Evolutionary conservation across 352 stramenopile genomes (phyloP), one percentile per base, ranked within the genome.

Genomic region (Aphanomyces stellatus): DNA sequence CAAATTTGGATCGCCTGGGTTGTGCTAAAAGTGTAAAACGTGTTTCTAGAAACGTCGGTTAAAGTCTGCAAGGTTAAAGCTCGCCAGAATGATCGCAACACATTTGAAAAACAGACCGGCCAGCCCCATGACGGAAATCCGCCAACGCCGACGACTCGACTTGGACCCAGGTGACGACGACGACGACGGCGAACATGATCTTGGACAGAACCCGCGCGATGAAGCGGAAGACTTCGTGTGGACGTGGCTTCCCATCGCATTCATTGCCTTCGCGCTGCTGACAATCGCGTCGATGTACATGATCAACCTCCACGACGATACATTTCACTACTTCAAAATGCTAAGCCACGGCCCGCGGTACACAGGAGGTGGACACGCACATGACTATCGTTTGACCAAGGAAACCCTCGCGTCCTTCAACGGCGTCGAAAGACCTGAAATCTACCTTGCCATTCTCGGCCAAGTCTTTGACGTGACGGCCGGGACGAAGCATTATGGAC

Each of bases 391-490:
- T 51, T 55, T 65, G n/a, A 40, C 59, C n/a, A 53, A 55, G 31
- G 8, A 30, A 5, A 35, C 57, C 17, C 59, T 65, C 13, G 59
- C 59, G 19, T 28, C 31, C 17, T 65, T 40, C 46, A 56, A 65
- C 31, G 59, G 59, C 17, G 41, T 65, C 59, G 59, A 65, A 5
- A 37, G 56, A 30, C 8, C 15, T 7, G 13, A 48, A 15, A 24
- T 65, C 17, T 65, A 51, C 46, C 22, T 65, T 10, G 35, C 59
- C 8, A 48, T 65, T n/a, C 37, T 65, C 17, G 59, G 59, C 28
- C 59, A 65, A 55, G 59, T 65, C 10, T 65, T 65, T 55, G 59
- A 65, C 22, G 59, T 65, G 5, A 55, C 59, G 4, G 59, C 41
- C 5, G 59, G 59, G 17, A 51, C 19, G 46, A 17, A 27, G 17